Base-by-base conservation (phyloP, 805 yeast species). In the Starmerella apis region DNA sequence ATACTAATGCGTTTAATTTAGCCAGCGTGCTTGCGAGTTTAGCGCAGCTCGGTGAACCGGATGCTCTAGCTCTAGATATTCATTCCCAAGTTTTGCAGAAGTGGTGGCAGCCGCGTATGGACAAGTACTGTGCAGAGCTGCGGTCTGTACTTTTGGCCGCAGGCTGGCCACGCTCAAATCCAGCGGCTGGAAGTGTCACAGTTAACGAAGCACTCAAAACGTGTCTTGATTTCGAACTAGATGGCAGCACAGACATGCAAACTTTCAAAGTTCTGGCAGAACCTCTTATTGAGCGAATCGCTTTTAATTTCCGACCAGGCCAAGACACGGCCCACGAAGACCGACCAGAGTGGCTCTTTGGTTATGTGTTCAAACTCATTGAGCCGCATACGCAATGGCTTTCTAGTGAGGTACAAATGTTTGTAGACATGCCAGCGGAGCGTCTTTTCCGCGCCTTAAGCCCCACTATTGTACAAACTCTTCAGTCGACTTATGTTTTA, bases 271-370 rank as follows among this genome's bases (percentile, higher is more conserved):
- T 68, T 0, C 61, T 83, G 27, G 61, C 75, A 2, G 62, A 65
- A 23, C 75, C 76, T 1, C 68, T 80, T 25, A 65, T 66, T 7
- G 56, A 70, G 11, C 70, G 83, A 37, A 78, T 83, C 59, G 65
- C 70, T 36, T 83, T 66, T 64, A 86, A 83, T 60, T 83, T 82
- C 59, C 32, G 44, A 11, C 68, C 75, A 4, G 66, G 71, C 25
- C 68, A 64, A 35, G 82, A 79, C 30, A 82, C 88, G 0, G 81
- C 80, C 58, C 73, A 77, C 41, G 59, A 77, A 23, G 79, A 80
- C 50, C 78, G 78, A 58, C 88, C 90, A 1, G 88, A 83, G 60
- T 82, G 86, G 81, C 74, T 79, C 3, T 71, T 81, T 52, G 64
- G 68, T 16, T 81, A 73, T 57, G 60, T 75, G 24, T 43, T 58